Evolutionary conservation across 345 rosid genomes (phyloP), one percentile per base, ranked within the genome.

Genomic region (Iberis pinnata): DNA sequence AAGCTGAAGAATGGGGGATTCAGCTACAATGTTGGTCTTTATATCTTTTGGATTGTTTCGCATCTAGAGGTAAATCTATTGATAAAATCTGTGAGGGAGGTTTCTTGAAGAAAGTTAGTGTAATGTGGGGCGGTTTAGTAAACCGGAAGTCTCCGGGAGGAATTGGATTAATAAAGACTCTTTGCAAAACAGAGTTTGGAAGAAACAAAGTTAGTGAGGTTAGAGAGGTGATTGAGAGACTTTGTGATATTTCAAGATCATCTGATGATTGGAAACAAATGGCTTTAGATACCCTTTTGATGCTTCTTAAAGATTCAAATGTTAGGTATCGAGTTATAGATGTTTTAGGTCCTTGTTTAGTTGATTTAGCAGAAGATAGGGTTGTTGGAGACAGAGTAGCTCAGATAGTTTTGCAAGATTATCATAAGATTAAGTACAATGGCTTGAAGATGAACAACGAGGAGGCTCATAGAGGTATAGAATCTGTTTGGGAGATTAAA

Each of bases 1-100:
- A 78, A 32, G 93, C 88, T 5, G 95, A 89, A 61, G 88, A 89
- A 65, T 89, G 95, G 97, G 80, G 75, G 16, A 64, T 73, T 56
- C 89, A 86, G 63, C 70, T 89, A 25, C 95, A 81, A 29, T 78
- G 68, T 22, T 89, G 95, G 93, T 83, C 81, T 13, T 70, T 89
- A 6, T 58, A 70, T 59, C 73, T 86, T n/a, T 40, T 89, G 56
- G 75, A 81, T 37, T 76, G 84, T 61, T 89, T 89, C 47, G 97
- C 83, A 0, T 58, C 67, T 20, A 71, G 71, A 67, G 74, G 70
- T 20, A 78, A 70, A 45, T 73, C 72, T 24, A 64, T 83, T 4
- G 46, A 43, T 36, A 50, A 62, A 8, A 81, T 88, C 25, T 81
- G 93, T 73, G 52, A 53, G 13, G 19, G 20, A 55, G 57, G 56